phyloP scores from a whole-genome alignment of 495 filamentous ascomycete genomes.

The Aspergillus asperescens region DNA sequence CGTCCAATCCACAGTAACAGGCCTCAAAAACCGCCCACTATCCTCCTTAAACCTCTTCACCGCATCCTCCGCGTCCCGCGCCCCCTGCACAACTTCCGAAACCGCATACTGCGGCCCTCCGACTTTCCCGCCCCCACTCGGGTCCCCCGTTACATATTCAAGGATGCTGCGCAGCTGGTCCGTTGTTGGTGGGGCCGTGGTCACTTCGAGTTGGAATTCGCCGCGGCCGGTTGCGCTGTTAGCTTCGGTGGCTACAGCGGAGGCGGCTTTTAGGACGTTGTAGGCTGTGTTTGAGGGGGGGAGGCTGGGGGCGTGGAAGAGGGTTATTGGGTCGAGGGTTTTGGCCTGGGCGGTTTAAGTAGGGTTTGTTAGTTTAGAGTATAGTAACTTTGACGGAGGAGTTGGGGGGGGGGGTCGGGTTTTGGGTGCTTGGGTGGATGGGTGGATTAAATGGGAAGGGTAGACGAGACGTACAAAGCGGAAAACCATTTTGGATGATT shows the following conservation, averaged over 20 bases:
- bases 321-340: slow-evolving; percentile 84
- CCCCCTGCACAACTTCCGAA: slow-evolving; percentile 62
- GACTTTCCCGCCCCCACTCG: slow-evolving; percentile 29
- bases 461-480: slow-evolving; percentile 33
- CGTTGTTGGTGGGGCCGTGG: slow-evolving; percentile 69
- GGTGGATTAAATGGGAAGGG: neutral
- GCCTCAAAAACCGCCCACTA: slow-evolving; percentile 60
- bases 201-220: slow-evolving; percentile 82
- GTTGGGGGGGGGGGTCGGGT: neutral
- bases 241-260: slow-evolving; percentile 46
- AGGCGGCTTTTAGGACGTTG: slow-evolving; percentile 68
- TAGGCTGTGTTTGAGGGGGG: slow-evolving; percentile 61
- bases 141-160: slow-evolving; percentile 66
- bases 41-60: slow-evolving; percentile 61
- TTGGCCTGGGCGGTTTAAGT: slow-evolving; percentile 51
- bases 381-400: slow-evolving; percentile 4
- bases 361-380: slow-evolving; percentile 2
- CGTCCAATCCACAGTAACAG: slow-evolving; percentile 82
- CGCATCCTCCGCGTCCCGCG: slow-evolving; percentile 66
- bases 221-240: slow-evolving; percentile 47
- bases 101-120: slow-evolving; percentile 28
- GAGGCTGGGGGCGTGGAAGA: slow-evolving; percentile 79
- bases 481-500: slow-evolving; percentile 32
- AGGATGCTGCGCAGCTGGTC: slow-evolving; percentile 86
- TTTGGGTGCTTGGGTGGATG: slow-evolving; percentile 1